Base-by-base conservation (phyloP, 495 filamentous ascomycete species). In the Penicillium salamii region DNA sequence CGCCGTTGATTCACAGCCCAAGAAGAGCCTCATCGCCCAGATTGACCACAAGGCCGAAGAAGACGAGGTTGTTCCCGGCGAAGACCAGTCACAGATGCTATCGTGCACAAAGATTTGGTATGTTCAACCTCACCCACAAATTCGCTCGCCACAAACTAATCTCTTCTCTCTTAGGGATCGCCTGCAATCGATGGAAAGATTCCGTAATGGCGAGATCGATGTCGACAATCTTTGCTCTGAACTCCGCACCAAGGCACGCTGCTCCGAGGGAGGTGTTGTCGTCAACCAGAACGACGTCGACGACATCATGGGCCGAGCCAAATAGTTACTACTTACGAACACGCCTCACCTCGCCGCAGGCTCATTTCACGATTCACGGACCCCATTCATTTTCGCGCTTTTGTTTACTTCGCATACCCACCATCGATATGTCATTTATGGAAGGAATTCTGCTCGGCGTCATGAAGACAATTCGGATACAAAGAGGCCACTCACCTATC, bases 81-180 rank as follows among this genome's bases (percentile, higher is more conserved):
- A 88, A 51, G 81, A 85, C 54, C 72, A 73, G 15, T 69, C 80
- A 28, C 74, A 88, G 62, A 77, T 95, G 63, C 68, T 93, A 34
- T 87, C 78, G 24, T 98, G 91, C 69, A 91, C 87, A 49, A 91
- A 91, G 58, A 91, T 98, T 40, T 97, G 93, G 93, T 97, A 81
- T 64, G 81, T 71, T 52, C n/a, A 6, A 3, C 2, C 47, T 7
- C 31, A 33, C 19, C 17, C 37, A 28, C 13, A 23, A n/a, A n/a
- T n/a, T n/a, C 28, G 7, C 26, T 12, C 7, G 36, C 46, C 15
- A 41, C 45, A 47, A 26, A 54, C 38, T 29, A 43, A n/a, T 50
- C 54, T 53, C 58, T 28, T 54, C 49, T 54, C 20, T 52, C 54
- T 24, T 63, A 98, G 93, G 93, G 90, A 97, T 68, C 90, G 87